These are phyloP conservation scores for Peronospora destructor DNA, from an alignment of 352 stramenopile species.

Conservation along the genomic window DNA sequence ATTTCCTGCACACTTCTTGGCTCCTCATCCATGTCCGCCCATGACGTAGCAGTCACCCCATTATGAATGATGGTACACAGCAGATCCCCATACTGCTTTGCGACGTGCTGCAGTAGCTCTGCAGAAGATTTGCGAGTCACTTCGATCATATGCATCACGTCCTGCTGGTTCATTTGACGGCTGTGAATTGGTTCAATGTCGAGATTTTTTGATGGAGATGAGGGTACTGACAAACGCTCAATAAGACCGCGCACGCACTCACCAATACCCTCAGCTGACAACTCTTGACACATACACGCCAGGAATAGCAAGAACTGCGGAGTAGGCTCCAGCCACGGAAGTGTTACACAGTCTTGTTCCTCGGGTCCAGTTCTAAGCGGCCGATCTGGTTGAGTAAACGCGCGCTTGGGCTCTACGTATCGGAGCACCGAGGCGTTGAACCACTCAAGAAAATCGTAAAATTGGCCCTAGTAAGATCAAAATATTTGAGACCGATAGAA, in stretches of 20 bases:
- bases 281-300: conserved; percentile 56
- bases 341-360: conserved; percentile 26
- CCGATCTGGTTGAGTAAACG: conserved; percentile 24
- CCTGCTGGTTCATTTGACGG: conserved; percentile 30
- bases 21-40: conserved; percentile 54
- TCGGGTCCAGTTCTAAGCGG: conserved; percentile 1
- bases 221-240: conserved; percentile 47
- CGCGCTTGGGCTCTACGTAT: conserved; percentile 68
- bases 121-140: conserved; percentile 53
- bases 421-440: conserved; percentile 55
- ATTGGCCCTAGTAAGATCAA: conserved; percentile 37
- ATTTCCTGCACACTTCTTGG: conserved; percentile 64
- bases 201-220: conserved; percentile 17
- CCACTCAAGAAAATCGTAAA: conserved; percentile 79
- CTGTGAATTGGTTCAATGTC: conserved; percentile 9
- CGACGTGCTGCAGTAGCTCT: conserved; percentile 56
- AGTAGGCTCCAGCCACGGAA: conserved; percentile 58
- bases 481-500: background rate
- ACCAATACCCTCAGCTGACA: conserved; percentile 55
- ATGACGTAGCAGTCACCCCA: conserved; percentile 41
- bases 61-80: conserved; percentile 40
- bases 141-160: conserved; percentile 72
- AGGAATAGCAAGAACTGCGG: conserved; percentile 67
- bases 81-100: conserved; percentile 52
- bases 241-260: conserved; percentile 67